Percentiles rank a stretch among this genome's conserved stretches.
phyloP scores from a whole-genome alignment of 2,329 filamentous ascomycete species.

The Rutstroemia sp. region DNA sequence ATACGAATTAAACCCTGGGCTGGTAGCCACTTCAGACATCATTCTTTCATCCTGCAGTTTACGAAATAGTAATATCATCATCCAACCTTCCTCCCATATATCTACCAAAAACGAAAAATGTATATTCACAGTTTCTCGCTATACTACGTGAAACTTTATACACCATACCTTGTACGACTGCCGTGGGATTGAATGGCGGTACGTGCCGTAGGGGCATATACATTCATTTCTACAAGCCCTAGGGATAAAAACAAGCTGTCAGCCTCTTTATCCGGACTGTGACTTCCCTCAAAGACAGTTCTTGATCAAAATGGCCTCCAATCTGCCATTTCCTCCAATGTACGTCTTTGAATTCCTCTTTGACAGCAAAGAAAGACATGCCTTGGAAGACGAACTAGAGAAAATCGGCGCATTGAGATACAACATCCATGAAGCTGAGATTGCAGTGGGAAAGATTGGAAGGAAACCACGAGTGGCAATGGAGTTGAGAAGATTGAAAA shows the following conservation, averaged over 20 bases:
- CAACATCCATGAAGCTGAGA: conserved; percentile 53
- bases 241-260: neutral
- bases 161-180: neutral
- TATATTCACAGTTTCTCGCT: neutral
- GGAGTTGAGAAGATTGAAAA: conserved; percentile 2
- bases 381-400: conserved; percentile 49
- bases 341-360: conserved; percentile 50
- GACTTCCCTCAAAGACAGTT: neutral
- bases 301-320: neutral
- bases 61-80: too few species aligned
- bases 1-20: too few species aligned
- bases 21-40: too few species aligned
- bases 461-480: conserved; percentile 55
- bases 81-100: too few species aligned
- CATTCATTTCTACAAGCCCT: too few species aligned
- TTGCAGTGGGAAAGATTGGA: conserved; percentile 68
- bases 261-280: neutral
- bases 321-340: neutral
- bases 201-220: too few species aligned
- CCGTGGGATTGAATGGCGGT: neutral
- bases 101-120: neutral
- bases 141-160: neutral
- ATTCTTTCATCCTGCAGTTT: too few species aligned
- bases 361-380: conserved; percentile 42
- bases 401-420: conserved; percentile 62